Evolutionary conservation across 2,329 filamentous ascomycete genomes (phyloP), one percentile per base, ranked within the genome.

Genomic region (Thielaviopsis ethacetica): DNA sequence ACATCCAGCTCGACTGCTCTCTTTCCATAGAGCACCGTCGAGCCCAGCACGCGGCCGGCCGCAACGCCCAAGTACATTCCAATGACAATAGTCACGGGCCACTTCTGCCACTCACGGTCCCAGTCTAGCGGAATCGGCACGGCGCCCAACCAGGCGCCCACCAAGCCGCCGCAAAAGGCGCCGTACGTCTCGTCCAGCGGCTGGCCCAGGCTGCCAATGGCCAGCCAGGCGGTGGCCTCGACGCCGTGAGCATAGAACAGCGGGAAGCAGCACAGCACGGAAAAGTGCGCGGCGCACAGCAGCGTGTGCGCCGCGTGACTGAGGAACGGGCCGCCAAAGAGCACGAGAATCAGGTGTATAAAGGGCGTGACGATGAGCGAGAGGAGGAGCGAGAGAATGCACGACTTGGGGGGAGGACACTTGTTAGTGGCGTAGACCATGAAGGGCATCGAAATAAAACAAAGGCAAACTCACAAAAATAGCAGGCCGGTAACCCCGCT

Each of bases 71-170:
- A 71, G 70, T 95, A 97, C 19, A 86, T 77, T 2, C 93, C 93
- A 1, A 81, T 83, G 4, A 97, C 72, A 61, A 98, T 86, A 0
- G 93, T 98, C 54, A 97, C 85, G 0, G 93, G 93, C 87, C 91
- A 98, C 70, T 85, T 88, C 79, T 98, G 93, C 93, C 93, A 98
- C 65, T 95, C 90, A n/a, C 93, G 83, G 70, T 98, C 93, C 91
- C 91, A 97, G 70, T 98, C 93, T 64, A 98, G 75, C 1, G 93
- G 93, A 65, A 98, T 97, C 0, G 94, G 93, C 57, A 97, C 82
- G 7, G 93, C 93, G 3, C 93, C 93, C 50, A 95, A 73, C 93
- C 93, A 97, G 49, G 88, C 89, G 5, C 93, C 93, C 1, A 91
- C 66, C 26, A 85, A 74, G 0, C 83, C 83, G 5, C 93, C 93